Evolutionary conservation across 75 land plant genomes (phyloP).

Genomic region (Cunninghamia lanceolata): DNA sequence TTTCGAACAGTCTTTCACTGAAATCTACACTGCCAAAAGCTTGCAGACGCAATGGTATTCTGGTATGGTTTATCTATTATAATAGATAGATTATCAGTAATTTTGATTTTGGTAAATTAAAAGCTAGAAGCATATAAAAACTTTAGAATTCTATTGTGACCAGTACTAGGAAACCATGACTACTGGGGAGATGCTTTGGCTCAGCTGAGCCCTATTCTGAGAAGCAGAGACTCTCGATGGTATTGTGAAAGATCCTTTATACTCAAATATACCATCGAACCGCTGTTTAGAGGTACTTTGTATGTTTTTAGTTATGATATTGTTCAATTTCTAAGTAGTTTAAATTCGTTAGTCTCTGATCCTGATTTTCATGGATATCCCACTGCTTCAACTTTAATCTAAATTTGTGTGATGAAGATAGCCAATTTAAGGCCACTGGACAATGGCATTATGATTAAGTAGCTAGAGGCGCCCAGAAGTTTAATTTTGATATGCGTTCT

Average conservation of each 20-base stretch:
- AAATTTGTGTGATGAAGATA: too few relatives aligned
- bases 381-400: too few relatives aligned
- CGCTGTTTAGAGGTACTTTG: background rate
- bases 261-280: constrained; percentile 17
- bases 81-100: background rate
- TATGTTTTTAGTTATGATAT: too few relatives aligned
- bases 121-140: background rate
- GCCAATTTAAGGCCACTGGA: too few relatives aligned
- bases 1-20: constrained; percentile 60
- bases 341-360: too few relatives aligned
- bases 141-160: background rate
- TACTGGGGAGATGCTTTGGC: constrained; percentile 72
- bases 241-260: constrained; percentile 54
- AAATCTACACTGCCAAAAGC: constrained; percentile 81
- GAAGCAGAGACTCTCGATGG: constrained; percentile 48
- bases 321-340: too few relatives aligned
- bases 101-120: background rate
- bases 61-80: constrained; percentile 30
- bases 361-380: too few relatives aligned
- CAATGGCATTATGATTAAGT: too few relatives aligned
- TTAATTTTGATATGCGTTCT: background rate
- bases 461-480: too few relatives aligned
- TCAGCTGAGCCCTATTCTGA: constrained; percentile 56
- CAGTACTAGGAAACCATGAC: constrained; percentile 81
- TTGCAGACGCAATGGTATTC: constrained; percentile 81